Percentiles rank a stretch among this genome's conserved stretches.
Conservation (phyloP, 169 alveolate species). For the Plasmodium ovale region DNA sequence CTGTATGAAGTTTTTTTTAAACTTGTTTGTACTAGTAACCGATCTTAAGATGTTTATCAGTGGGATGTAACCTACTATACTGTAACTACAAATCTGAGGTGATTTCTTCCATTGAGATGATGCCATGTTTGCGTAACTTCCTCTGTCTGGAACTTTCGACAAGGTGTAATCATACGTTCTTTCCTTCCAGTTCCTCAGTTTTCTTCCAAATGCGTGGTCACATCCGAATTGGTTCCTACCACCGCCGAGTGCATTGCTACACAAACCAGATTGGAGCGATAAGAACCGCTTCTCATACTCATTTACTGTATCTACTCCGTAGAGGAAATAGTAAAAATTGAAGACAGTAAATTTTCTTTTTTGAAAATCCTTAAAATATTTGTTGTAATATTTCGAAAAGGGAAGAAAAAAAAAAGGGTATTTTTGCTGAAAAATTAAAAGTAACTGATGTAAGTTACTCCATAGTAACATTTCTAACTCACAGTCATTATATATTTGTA, state of each 20-base stretch:
- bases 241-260: no score
- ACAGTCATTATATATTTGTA: slow-evolving; percentile 7
- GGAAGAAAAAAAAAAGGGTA: slow-evolving; percentile 70
- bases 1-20: slow-evolving; percentile 58
- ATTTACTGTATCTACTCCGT: slow-evolving; percentile 35
- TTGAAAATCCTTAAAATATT: slow-evolving; percentile 52
- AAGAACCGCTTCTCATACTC: slow-evolving; percentile 42
- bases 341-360: slow-evolving; percentile 36
- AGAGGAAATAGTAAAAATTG: slow-evolving; percentile 50
- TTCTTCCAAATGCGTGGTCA: no score
- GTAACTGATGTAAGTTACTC: slow-evolving; percentile 47
- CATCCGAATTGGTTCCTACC: no score
- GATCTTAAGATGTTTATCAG: slow-evolving; percentile 28
- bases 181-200: background rate
- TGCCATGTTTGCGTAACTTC: background rate
- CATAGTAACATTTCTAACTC: slow-evolving; percentile 70
- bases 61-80: slow-evolving; percentile 38
- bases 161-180: background rate
- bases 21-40: slow-evolving; percentile 21
- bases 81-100: slow-evolving; percentile 27
- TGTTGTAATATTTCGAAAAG: slow-evolving; percentile 33
- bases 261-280: no score
- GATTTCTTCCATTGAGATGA: background rate
- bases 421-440: slow-evolving; percentile 69
- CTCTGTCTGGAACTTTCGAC: background rate